Evolutionary conservation across 2,329 filamentous ascomycete species (phyloP).

Genomic region (Penicillium sp.): DNA sequence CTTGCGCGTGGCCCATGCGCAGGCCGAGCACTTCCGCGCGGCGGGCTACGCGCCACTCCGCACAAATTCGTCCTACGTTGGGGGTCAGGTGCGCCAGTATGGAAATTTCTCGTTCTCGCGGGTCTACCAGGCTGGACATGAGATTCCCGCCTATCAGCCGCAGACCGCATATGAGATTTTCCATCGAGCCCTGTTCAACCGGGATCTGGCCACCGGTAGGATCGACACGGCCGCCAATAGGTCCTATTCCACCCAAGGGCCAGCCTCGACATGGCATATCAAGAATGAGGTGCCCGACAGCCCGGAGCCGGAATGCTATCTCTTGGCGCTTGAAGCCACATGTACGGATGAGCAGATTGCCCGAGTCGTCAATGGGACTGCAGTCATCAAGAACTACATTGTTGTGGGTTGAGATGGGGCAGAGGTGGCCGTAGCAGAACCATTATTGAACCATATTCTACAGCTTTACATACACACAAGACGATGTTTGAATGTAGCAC

Average conservation of each 20-base stretch:
- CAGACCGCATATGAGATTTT: constrained; percentile 52
- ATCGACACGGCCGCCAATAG: constrained; percentile 31
- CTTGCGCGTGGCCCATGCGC: constrained; percentile 44
- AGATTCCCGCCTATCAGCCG: constrained; percentile 51
- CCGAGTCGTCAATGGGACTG: constrained; percentile 41
- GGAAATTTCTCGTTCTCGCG: constrained; percentile 47
- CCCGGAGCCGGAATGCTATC: constrained; percentile 43
- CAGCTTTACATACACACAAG: too few species aligned
- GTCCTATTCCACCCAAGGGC: constrained; percentile 38
- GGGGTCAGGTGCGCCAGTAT: constrained; percentile 44
- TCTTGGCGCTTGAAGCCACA: constrained; percentile 31
- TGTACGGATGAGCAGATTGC: constrained; percentile 43
- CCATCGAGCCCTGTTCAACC: constrained; percentile 45
- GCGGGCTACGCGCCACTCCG: constrained; percentile 47
- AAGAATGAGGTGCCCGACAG: constrained; percentile 41
- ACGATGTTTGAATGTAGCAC: too few species aligned
- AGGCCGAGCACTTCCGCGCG: constrained; percentile 40
- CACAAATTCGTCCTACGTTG: constrained; percentile 40
- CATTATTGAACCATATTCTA: too few species aligned
- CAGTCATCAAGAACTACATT: constrained; percentile 44
- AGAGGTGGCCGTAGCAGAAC: background rate
- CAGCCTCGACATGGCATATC: constrained; percentile 38
- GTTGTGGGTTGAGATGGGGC: constrained; percentile 27
- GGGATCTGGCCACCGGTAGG: constrained; percentile 52
- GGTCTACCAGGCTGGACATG: constrained; percentile 45